These are phyloP conservation scores for Aspergillus piperis DNA, from an alignment of 2,329 filamentous ascomycete species.

Conservation along the genomic window DNA sequence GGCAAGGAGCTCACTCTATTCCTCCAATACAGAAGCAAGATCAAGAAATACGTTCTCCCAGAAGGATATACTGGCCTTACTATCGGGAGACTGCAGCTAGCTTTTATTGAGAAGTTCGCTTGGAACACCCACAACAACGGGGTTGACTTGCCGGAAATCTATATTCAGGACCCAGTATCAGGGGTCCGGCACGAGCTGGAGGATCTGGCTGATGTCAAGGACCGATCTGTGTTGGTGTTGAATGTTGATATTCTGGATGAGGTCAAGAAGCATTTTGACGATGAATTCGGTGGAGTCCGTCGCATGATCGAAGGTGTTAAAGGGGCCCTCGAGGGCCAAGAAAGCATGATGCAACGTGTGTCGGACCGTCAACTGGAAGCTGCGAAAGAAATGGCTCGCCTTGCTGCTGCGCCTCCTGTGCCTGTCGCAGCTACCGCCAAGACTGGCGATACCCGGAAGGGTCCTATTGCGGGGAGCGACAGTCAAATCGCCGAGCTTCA, in stretches of 20 bases:
- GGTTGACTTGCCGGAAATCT: slow-evolving; percentile 90
- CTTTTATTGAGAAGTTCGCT: slow-evolving; percentile 98
- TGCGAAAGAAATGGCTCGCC: slow-evolving; percentile 77
- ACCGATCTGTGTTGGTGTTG: slow-evolving; percentile 89
- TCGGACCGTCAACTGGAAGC: slow-evolving; percentile 89
- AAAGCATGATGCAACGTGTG: slow-evolving; percentile 77
- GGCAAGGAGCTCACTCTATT: slow-evolving; percentile 92
- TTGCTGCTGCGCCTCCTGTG: slow-evolving; percentile 53
- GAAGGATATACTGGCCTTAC: slow-evolving; percentile 84
- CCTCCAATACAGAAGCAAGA: slow-evolving; percentile 92
- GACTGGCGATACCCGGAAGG: slow-evolving; percentile 27
- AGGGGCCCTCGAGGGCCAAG: slow-evolving; percentile 80
- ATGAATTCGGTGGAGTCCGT: slow-evolving; percentile 78
- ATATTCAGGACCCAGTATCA: slow-evolving; percentile 93
- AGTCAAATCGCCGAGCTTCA: slow-evolving; percentile 77
- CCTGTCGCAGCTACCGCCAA: slow-evolving; percentile 28
- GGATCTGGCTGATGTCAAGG: slow-evolving; percentile 89
- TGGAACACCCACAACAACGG: slow-evolving; percentile 98
- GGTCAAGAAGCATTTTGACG: slow-evolving; percentile 94
- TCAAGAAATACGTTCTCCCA: slow-evolving; percentile 90
- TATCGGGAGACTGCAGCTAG: slow-evolving; percentile 83
- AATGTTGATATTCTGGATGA: slow-evolving; percentile 94
- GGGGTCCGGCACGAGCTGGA: slow-evolving; percentile 97
- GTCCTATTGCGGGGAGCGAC: slow-evolving; percentile 45
- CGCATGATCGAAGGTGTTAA: slow-evolving; percentile 84